A percentile compares a stretch with the other conserved stretches of the same genome.
Conservation (phyloP, 2,329 filamentous ascomycete species). For the Xylaria sp. region DNA sequence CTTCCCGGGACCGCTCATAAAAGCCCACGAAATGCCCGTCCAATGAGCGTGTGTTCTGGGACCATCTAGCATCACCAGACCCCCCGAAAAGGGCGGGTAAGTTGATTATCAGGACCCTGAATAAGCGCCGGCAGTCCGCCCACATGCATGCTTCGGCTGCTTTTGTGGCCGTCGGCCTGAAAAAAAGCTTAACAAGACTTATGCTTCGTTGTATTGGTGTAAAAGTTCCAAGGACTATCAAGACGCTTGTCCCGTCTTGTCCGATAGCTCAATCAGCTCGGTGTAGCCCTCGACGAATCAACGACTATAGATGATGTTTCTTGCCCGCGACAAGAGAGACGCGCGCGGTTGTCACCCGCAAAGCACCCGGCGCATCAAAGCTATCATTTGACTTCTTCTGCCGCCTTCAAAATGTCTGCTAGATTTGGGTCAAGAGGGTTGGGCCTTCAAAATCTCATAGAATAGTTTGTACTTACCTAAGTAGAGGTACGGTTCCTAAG, state of each 20-base stretch:
- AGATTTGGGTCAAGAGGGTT: neutral
- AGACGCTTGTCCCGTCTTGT: neutral
- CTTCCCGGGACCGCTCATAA: constrained; percentile 3
- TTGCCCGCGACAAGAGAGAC: constrained; percentile 12
- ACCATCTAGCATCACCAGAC: constrained; percentile 3
- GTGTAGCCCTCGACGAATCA: constrained; percentile 27
- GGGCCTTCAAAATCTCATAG: neutral
- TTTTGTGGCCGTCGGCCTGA: constrained; percentile 1
- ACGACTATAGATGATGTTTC: neutral
- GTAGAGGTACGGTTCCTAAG: too few species aligned
- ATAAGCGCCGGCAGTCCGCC: constrained; percentile 29
- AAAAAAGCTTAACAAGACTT: constrained; percentile 10
- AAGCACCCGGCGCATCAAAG: constrained; percentile 3
- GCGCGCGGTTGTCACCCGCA: constrained; percentile 36
- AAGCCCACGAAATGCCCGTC: neutral
- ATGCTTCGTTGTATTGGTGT: neutral
- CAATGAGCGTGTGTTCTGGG: constrained; percentile 11
- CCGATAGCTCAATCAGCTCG: neutral
- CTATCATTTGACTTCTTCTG: neutral
- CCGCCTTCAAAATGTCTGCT: neutral
- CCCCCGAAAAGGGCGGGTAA: neutral
- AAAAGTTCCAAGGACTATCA: neutral
- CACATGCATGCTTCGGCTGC: constrained; percentile 6
- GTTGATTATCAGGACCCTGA: constrained; percentile 2
- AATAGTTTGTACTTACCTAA: neutral